Conservation (phyloP, 1,284 basidiomycete species). For the Trametes sp. region DNA sequence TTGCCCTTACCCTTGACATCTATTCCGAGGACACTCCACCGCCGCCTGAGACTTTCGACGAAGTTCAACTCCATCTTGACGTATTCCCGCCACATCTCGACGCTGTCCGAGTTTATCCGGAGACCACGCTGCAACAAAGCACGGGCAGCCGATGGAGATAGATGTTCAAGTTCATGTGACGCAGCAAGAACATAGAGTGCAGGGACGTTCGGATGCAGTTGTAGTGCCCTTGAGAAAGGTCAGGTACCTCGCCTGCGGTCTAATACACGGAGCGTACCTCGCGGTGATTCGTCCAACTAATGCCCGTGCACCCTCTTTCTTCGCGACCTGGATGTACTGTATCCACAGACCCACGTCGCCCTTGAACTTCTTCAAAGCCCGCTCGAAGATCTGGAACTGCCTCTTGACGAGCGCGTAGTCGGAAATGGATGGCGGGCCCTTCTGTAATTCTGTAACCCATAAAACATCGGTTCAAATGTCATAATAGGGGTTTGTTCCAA, state of each 20-base stretch:
- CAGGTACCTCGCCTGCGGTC: not conserved
- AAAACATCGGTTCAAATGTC: constrained; percentile 1
- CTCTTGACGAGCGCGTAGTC: constrained; percentile 84
- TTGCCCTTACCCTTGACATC: constrained; percentile 41
- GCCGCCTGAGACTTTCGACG: constrained; percentile 81
- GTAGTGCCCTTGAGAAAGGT: constrained; percentile 68
- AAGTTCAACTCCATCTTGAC: constrained; percentile 92
- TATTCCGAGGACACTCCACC: constrained; percentile 85
- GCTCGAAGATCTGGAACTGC: constrained; percentile 91
- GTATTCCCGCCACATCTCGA: constrained; percentile 87
- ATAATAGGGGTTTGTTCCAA: no score
- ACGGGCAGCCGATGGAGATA: constrained; percentile 84
- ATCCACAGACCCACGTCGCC: constrained; percentile 88
- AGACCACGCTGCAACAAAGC: constrained; percentile 88
- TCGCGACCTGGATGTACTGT: constrained; percentile 87
- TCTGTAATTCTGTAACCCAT: constrained; percentile 18
- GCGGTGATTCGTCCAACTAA: constrained; percentile 83
- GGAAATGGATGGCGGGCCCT: constrained; percentile 65
- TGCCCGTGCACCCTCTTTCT: constrained; percentile 80
- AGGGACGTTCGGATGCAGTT: constrained; percentile 84
- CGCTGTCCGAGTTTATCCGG: constrained; percentile 73
- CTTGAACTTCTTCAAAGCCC: constrained; percentile 90
- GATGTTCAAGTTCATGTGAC: constrained; percentile 82
- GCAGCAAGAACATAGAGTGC: constrained; percentile 89
- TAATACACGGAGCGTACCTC: constrained; percentile 57